These are phyloP conservation scores for Lyophyllum shimeji DNA, from an alignment of 768 basidiomycete genomes.

Conservation along the genomic window DNA sequence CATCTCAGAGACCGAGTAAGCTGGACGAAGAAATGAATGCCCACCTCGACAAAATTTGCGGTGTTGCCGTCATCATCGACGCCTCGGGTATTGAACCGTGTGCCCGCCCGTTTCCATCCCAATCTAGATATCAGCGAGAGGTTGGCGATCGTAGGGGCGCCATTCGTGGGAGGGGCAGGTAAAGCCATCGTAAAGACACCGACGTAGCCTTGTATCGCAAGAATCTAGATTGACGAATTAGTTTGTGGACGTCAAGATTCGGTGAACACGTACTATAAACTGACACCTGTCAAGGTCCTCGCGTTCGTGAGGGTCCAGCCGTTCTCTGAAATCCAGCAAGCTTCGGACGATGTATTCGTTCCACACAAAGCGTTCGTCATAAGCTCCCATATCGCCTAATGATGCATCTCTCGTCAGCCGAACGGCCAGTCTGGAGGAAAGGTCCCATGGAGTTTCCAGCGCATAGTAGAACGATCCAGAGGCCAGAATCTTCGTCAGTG, in stretches of 20 bases:
- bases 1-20: slow-evolving; percentile 14
- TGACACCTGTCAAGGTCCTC: slow-evolving; percentile 79
- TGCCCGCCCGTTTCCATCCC: slow-evolving; percentile 94
- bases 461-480: slow-evolving; percentile 95
- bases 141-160: slow-evolving; percentile 70
- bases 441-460: slow-evolving; percentile 79
- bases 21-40: slow-evolving; percentile 16
- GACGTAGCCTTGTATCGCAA: slow-evolving; percentile 93
- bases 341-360: slow-evolving; percentile 89
- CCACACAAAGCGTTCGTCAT: slow-evolving; percentile 91
- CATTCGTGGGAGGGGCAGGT: slow-evolving; percentile 72
- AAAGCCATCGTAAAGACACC: slow-evolving; percentile 79
- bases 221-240: slow-evolving; percentile 47
- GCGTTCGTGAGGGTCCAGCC: slow-evolving; percentile 68
- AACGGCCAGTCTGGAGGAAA: slow-evolving; percentile 78
- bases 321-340: slow-evolving; percentile 83
- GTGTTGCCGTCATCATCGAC: slow-evolving; percentile 94
- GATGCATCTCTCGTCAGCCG: slow-evolving; percentile 56
- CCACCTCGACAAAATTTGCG: slow-evolving; percentile 94
- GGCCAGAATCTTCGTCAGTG: slow-evolving; percentile 87
- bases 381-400: slow-evolving; percentile 52
- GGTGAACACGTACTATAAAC: slow-evolving; percentile 64
- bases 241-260: slow-evolving; percentile 10
- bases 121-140: slow-evolving; percentile 83
- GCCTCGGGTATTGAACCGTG: slow-evolving; percentile 94